Evolutionary conservation across 768 basidiomycete species (phyloP), one percentile per base, ranked within the genome.

Genomic region (Boletus sp.): DNA sequence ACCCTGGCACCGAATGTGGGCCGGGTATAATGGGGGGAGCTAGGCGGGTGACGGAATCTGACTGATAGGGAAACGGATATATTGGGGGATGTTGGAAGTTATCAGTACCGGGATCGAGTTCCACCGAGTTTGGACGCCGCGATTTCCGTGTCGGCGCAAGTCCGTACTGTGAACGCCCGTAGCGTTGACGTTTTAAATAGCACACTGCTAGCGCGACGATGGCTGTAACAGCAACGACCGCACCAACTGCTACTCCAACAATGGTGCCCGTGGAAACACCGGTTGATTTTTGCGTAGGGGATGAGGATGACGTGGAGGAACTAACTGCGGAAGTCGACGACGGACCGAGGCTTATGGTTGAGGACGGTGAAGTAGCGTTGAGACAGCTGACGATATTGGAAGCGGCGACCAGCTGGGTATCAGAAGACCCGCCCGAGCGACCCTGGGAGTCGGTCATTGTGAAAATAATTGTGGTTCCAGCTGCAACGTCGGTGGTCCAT

Each of bases 381-480:
- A 90, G 68, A 63, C 89, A 90, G 18, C 76, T 75, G 24, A 56
- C 65, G 51, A 83, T 76, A 56, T 76, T 76, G 2, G 83, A 80
- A 32, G 66, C 67, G 9, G 76, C 75, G 17, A 89, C 83, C 6
- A 60, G 67, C 57, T 67, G 62, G n/a, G 83, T 56, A 59, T 83
- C 78, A n/a, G 85, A 83, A 55, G 77, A 77, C 18, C 88, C 88
- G 48, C 89, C 88, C 54, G 77, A 75, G 45, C 75, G 71, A 11
- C 81, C 80, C 47, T 62, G 56, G 11, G 80, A 67, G 60, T 86
- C 84, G 2, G 76, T 71, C 80, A 87, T 76, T 40, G 78, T 61
- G 50, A 87, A 87, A 12, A 89, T 54, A 47, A 87, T 67, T 4
- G 77, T 75, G 2, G 85, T 89, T 5, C 84, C 84, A 8, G 80